Base-by-base conservation (phyloP, 2,329 filamentous ascomycete genomes). In the Cercospora janseana region DNA sequence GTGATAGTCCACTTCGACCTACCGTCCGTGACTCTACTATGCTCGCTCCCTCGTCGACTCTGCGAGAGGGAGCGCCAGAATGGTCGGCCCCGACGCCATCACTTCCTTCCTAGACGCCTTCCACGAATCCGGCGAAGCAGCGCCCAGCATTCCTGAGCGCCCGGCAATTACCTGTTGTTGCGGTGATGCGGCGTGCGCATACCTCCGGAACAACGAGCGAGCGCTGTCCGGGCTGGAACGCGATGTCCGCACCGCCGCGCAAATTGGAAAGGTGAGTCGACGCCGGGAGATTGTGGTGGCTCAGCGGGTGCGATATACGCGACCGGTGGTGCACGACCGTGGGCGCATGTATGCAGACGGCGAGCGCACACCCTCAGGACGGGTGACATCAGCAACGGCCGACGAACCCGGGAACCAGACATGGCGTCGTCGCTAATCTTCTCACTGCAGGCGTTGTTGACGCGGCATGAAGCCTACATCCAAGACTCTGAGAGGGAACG, bases 391-490 rank as follows among this genome's bases (percentile, higher is more conserved):
- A n/a, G n/a, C n/a, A n/a, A n/a, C n/a, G n/a, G n/a, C n/a, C n/a
- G n/a, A n/a, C n/a, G n/a, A n/a, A n/a, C n/a, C n/a, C n/a, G n/a
- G n/a, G n/a, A n/a, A n/a, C n/a, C n/a, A n/a, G 28, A 28, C 24
- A 50, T 44, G 40, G 29, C 77, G 59, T 79, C 78, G 73, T 86
- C 59, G 60, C 63, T 94, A 72, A 94, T 83, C 46, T 87, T 82
- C 71, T 75, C 79, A 46, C 71, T 86, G 52, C 83, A 97, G 93
- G 90, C 90, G 53, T 79, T 98, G 49, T 82, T 98, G 32, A 83
- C 86, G 58, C 86, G 92, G 63, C 91, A 98, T 79, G 91, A 97
- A 75, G 83, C 87, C 52, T 96, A 95, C 71, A 92, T 96, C 79
- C 85, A 85, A 60, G 89, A 95, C 69, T 89, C 91, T 52, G 90